Conservation (phyloP, 2,329 filamentous ascomycete species). For the Parastagonospora nodorum region DNA sequence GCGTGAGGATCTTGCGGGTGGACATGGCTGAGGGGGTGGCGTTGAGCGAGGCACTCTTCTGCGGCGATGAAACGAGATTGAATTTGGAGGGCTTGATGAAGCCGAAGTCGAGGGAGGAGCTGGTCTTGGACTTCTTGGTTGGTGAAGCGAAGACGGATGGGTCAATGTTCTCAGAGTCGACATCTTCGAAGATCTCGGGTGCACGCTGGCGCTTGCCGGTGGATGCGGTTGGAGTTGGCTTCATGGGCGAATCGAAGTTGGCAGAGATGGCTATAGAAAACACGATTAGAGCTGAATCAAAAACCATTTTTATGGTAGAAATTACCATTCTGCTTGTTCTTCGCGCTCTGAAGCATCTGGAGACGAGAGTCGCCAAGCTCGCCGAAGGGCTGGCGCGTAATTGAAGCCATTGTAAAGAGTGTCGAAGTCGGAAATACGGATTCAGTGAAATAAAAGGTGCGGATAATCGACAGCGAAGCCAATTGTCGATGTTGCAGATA, state of each 20-base stretch:
- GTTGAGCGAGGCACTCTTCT: constrained; percentile 28
- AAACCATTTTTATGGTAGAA: neutral
- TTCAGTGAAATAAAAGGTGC: constrained; percentile 1
- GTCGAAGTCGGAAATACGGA: constrained; percentile 3
- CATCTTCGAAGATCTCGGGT: constrained; percentile 51
- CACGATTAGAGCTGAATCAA: constrained; percentile 24
- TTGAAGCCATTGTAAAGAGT: constrained; percentile 46
- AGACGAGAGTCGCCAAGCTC: constrained; percentile 72
- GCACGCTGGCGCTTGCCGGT: constrained; percentile 54
- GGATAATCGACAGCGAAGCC: neutral
- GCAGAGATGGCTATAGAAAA: constrained; percentile 37
- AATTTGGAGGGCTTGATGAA: constrained; percentile 50
- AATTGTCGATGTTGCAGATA: constrained; percentile 1
- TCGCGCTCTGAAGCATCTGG: constrained; percentile 73
- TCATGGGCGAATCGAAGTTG: constrained; percentile 39
- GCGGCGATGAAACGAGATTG: constrained; percentile 40
- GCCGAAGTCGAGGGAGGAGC: constrained; percentile 37
- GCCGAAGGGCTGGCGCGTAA: constrained; percentile 73
- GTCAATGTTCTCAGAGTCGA: constrained; percentile 65
- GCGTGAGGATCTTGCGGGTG: constrained; percentile 48
- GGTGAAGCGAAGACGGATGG: constrained; percentile 57
- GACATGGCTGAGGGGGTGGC: constrained; percentile 35
- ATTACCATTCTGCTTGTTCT: constrained; percentile 74
- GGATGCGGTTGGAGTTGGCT: constrained; percentile 32
- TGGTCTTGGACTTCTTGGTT: constrained; percentile 58